Conservation (phyloP, 495 filamentous ascomycete species). For the Hypoxylon trugodes region DNA sequence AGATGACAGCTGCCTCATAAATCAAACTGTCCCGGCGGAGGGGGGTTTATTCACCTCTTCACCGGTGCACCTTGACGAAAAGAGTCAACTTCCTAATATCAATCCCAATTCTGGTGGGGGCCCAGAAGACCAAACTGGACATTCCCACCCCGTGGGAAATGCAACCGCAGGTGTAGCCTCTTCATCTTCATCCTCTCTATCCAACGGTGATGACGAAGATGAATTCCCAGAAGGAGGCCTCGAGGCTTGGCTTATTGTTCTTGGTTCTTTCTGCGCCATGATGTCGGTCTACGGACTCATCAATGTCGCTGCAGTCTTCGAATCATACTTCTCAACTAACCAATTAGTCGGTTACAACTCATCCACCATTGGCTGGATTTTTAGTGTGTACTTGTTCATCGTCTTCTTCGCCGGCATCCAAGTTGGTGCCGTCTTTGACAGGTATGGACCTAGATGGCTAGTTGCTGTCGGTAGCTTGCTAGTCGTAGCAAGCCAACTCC, state of each 20-base stretch:
- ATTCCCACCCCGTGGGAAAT: slow-evolving; percentile 16
- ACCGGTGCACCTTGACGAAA: slow-evolving; percentile 37
- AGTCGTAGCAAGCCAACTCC: slow-evolving; percentile 62
- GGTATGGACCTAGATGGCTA: slow-evolving; percentile 63
- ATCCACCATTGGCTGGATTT: slow-evolving; percentile 71
- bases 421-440: slow-evolving; percentile 73
- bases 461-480: slow-evolving; percentile 60
- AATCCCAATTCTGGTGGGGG: slow-evolving; percentile 16
- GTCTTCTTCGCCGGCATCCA: slow-evolving; percentile 71
- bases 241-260: slow-evolving; percentile 67
- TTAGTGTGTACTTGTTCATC: slow-evolving; percentile 68
- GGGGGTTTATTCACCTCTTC: background rate
- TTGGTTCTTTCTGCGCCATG: slow-evolving; percentile 69
- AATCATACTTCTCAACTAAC: slow-evolving; percentile 68
- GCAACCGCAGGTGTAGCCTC: background rate
- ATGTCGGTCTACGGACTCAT: slow-evolving; percentile 70
- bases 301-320: slow-evolving; percentile 69
- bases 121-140: slow-evolving; percentile 13
- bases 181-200: slow-evolving; percentile 6
- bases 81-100: slow-evolving; percentile 27
- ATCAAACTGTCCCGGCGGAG: slow-evolving; percentile 44
- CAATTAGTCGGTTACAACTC: slow-evolving; percentile 64
- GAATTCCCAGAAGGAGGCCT: slow-evolving; percentile 68
- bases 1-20: slow-evolving; percentile 56
- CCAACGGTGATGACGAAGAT: slow-evolving; percentile 11